Evolutionary conservation across 108 stramenopile species (phyloP).

Genomic region (Mediolabrus comicus): DNA sequence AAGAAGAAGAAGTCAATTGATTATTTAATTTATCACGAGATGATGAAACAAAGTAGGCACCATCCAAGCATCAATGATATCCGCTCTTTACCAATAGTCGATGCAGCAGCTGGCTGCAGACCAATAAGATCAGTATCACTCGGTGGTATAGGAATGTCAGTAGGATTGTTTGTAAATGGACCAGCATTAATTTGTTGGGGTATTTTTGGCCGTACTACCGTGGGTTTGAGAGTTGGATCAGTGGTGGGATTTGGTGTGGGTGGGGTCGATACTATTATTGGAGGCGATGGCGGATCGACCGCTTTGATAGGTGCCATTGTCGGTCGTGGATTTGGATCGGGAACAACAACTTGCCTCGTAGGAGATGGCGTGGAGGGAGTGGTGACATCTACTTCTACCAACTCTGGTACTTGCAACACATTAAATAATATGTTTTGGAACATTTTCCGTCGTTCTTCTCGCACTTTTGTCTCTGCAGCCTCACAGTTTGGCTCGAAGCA

Average conservation of each 20-base stretch:
- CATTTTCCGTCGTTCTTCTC: slow-evolving; percentile 11
- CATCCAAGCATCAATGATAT: not conserved
- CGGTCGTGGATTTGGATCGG: not conserved
- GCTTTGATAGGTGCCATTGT: not conserved
- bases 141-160: not conserved
- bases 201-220: not conserved
- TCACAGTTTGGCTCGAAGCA: slow-evolving; percentile 8
- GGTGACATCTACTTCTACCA: not conserved
- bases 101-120: not conserved
- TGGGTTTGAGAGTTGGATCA: not conserved
- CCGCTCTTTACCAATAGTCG: not conserved
- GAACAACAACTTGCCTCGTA: not conserved
- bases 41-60: not conserved
- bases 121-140: not conserved
- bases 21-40: not conserved
- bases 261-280: not conserved
- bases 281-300: not conserved
- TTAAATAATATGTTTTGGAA: slow-evolving; percentile 15
- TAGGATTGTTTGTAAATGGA: not conserved
- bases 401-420: not conserved
- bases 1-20: too few species aligned
- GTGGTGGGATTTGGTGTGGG: not conserved
- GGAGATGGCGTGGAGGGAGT: not conserved
- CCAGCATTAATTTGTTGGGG: not conserved
- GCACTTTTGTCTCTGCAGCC: slow-evolving; percentile 1